Evolutionary conservation across 2,329 filamentous ascomycete genomes (phyloP).

Genomic region (Aspergillus transmontanensis): DNA sequence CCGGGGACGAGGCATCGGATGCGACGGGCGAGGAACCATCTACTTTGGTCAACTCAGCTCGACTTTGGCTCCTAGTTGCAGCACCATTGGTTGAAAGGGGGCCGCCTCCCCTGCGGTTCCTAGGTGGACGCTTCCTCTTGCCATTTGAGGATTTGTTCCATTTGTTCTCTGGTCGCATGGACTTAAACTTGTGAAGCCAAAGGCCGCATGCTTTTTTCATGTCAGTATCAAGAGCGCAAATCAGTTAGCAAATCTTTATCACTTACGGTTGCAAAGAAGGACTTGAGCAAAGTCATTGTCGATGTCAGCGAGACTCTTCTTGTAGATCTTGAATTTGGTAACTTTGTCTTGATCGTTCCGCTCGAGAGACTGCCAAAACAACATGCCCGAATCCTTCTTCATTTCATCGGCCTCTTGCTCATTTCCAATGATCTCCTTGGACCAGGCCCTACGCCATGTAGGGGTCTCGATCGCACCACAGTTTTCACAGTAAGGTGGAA

Average conservation of each 20-base stretch:
- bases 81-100: constrained; percentile 36
- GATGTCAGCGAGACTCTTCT: constrained; percentile 68
- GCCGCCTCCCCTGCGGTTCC: constrained; percentile 36
- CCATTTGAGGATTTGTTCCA: constrained; percentile 69
- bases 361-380: constrained; percentile 70
- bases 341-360: constrained; percentile 65
- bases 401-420: constrained; percentile 72
- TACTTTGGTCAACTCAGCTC: constrained; percentile 29
- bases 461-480: constrained; percentile 95
- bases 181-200: constrained; percentile 87
- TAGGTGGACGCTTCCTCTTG: constrained; percentile 43
- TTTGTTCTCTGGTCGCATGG: constrained; percentile 77
- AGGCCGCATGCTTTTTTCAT: constrained; percentile 72
- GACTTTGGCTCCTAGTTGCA: constrained; percentile 36
- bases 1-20: constrained; percentile 41
- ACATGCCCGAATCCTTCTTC: constrained; percentile 71
- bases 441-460: constrained; percentile 92
- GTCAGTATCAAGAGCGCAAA: constrained; percentile 14
- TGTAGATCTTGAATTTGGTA: constrained; percentile 70
- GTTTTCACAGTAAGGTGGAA: constrained; percentile 87
- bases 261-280: constrained; percentile 84
- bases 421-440: constrained; percentile 70
- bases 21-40: constrained; percentile 43
- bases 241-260: background rate
- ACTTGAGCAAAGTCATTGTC: constrained; percentile 73